Conservation (phyloP, 2,329 filamentous ascomycete genomes). For the Exophiala oligosperma region DNA sequence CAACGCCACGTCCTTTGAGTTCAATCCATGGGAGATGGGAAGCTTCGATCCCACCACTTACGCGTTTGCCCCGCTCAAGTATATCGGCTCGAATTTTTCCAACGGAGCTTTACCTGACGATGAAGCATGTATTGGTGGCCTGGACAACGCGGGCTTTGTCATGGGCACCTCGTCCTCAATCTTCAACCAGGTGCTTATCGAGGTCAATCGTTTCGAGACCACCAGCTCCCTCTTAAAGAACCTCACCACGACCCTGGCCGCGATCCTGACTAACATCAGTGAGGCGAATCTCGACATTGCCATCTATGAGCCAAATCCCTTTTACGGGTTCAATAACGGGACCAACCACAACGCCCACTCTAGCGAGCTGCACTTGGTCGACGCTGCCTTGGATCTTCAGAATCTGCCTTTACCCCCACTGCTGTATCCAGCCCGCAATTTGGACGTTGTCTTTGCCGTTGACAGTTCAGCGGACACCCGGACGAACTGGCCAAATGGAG, state of each 20-base stretch:
- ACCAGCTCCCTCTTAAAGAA: conserved; percentile 57
- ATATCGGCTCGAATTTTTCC: conserved; percentile 70
- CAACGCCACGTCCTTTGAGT: conserved; percentile 74
- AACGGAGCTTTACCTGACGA: conserved; percentile 58
- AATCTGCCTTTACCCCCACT: conserved; percentile 77
- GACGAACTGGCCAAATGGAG: conserved; percentile 73
- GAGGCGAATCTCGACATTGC: conserved; percentile 69
- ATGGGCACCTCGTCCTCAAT: conserved; percentile 83
- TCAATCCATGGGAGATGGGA: conserved; percentile 76
- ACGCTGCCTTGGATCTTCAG: conserved; percentile 74
- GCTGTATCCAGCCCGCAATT: conserved; percentile 66
- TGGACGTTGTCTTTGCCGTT: conserved; percentile 79
- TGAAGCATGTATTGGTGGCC: conserved; percentile 69
- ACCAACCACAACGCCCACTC: conserved; percentile 58
- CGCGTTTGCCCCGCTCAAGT: conserved; percentile 69
- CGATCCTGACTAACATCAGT: conserved; percentile 45
- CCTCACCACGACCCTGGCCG: too few relatives aligned
- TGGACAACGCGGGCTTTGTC: conserved; percentile 78
- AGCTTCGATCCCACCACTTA: conserved; percentile 71
- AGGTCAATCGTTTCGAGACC: conserved; percentile 54
- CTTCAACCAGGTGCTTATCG: conserved; percentile 75
- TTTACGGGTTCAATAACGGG: conserved; percentile 62
- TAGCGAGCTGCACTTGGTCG: conserved; percentile 66
- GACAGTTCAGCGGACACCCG: conserved; percentile 73
- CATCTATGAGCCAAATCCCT: conserved; percentile 72